Evolutionary conservation across 345 rosid genomes (phyloP).

Genomic region (Firmiana major): DNA sequence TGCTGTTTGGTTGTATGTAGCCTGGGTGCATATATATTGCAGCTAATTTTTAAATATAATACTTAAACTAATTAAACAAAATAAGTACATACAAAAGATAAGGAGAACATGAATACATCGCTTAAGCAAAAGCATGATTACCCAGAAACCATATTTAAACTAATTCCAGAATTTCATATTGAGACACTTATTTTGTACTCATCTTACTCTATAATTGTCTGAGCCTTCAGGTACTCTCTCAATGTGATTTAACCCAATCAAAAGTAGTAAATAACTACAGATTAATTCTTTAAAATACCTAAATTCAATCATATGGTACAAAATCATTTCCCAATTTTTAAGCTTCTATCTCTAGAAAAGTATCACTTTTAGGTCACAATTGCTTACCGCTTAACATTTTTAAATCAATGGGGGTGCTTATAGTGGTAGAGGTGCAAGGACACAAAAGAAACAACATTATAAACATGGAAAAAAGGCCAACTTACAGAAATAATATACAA

Average conservation of each 20-base stretch:
- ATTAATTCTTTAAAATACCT: neutral
- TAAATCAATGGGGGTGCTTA: neutral
- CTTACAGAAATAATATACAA: slow-evolving; percentile 81
- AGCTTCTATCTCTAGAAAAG: neutral
- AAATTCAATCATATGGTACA: neutral
- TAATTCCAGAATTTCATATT: neutral
- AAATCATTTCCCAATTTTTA: neutral
- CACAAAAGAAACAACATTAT: neutral
- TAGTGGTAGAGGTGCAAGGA: neutral
- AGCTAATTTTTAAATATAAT: neutral
- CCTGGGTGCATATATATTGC: neutral
- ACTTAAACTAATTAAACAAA: neutral
- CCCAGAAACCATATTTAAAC: neutral
- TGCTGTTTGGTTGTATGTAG: neutral
- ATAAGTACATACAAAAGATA: neutral
- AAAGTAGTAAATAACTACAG: neutral
- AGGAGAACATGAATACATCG: neutral
- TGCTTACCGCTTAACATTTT: neutral
- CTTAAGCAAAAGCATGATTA: neutral
- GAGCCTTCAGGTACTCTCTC: neutral
- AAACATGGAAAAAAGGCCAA: slow-evolving; percentile 15
- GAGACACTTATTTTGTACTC: neutral
- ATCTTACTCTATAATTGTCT: neutral
- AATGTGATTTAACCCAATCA: neutral
- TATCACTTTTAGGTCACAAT: neutral